A percentile compares a stretch with the other conserved stretches of the same genome.
Evolutionary conservation across 2,329 filamentous ascomycete species (phyloP).

Genomic region (Ascochyta lentis): DNA sequence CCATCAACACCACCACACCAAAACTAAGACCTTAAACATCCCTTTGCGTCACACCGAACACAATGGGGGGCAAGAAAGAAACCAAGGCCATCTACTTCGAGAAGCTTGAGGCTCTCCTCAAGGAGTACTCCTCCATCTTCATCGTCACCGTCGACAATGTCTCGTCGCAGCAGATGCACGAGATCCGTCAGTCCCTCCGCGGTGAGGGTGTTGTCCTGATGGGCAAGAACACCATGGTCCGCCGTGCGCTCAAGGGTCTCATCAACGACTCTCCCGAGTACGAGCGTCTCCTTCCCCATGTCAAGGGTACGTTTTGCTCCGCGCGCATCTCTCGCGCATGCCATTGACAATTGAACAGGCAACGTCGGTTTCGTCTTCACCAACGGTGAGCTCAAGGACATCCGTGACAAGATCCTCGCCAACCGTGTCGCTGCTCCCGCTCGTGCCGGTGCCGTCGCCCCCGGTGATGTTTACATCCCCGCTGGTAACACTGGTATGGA

Average conservation of each 20-base stretch:
- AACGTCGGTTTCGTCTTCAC: slow-evolving; percentile 99
- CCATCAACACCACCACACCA: slow-evolving; percentile 36
- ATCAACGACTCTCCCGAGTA: slow-evolving; percentile 90
- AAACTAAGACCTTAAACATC: slow-evolving; percentile 87
- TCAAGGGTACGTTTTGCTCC: slow-evolving; percentile 68
- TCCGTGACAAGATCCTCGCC: slow-evolving; percentile 90
- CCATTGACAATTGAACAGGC: slow-evolving; percentile 54
- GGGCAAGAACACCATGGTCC: slow-evolving; percentile 99
- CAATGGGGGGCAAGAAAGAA: slow-evolving; percentile 97
- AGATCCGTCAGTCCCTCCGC: slow-evolving; percentile 93
- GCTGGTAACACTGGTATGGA: slow-evolving; percentile 99
- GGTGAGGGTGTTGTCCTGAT: slow-evolving; percentile 94
- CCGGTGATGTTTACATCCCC: slow-evolving; percentile 90
- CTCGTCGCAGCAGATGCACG: slow-evolving; percentile 99
- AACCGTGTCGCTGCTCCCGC: slow-evolving; percentile 98
- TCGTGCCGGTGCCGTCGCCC: slow-evolving; percentile 96
- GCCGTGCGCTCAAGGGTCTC: slow-evolving; percentile 97
- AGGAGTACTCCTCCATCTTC: slow-evolving; percentile 98
- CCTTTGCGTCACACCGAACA: slow-evolving; percentile 89
- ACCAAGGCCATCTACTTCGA: slow-evolving; percentile 99
- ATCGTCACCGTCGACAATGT: slow-evolving; percentile 96
- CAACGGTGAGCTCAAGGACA: slow-evolving; percentile 90
- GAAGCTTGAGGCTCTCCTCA: slow-evolving; percentile 97
- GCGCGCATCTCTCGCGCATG: slow-evolving; percentile 1
- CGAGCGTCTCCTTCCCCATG: slow-evolving; percentile 93